These are phyloP conservation scores for Garcia nutans DNA, from an alignment of 345 rosid genomes.

Conservation along the genomic window DNA sequence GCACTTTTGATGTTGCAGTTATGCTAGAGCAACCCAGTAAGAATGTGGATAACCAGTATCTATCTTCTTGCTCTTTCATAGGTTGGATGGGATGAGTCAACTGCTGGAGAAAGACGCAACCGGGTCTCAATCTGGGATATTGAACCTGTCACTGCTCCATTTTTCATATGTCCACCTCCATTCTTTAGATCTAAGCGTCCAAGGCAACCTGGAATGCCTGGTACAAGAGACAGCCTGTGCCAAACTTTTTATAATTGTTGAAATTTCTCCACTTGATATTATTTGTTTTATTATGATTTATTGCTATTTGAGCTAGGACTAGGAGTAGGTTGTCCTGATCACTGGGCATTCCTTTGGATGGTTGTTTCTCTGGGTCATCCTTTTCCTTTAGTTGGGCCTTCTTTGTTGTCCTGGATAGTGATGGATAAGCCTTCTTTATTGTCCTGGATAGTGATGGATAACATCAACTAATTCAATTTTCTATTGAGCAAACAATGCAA, in stretches of 20 bases:
- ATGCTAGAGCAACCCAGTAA: background rate
- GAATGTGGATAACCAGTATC: background rate
- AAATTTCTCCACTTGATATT: background rate
- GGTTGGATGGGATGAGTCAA: constrained; percentile 99
- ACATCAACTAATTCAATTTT: background rate
- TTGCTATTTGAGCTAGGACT: background rate
- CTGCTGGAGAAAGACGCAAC: constrained; percentile 75
- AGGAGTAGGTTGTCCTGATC: background rate
- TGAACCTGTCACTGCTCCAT: constrained; percentile 91
- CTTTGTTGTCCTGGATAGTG: background rate
- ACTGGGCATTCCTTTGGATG: constrained; percentile 9
- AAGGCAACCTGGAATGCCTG: constrained; percentile 82
- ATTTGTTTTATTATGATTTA: background rate
- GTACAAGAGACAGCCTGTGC: constrained; percentile 28
- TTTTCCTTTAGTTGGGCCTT: background rate
- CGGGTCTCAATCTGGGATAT: constrained; percentile 97
- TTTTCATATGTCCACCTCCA: constrained; percentile 89
- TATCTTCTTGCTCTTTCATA: constrained; percentile 25
- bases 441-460: constrained; percentile 6
- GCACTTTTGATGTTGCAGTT: background rate
- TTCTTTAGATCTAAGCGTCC: constrained; percentile 79
- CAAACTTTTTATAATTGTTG: background rate
- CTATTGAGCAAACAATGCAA: background rate
- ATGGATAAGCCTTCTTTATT: background rate
- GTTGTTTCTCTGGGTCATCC: constrained; percentile 8